Evolutionary conservation across 31 red algal genomes (phyloP), one percentile per base, ranked within the genome.

Genomic region (Bonnemaisonia californica): DNA sequence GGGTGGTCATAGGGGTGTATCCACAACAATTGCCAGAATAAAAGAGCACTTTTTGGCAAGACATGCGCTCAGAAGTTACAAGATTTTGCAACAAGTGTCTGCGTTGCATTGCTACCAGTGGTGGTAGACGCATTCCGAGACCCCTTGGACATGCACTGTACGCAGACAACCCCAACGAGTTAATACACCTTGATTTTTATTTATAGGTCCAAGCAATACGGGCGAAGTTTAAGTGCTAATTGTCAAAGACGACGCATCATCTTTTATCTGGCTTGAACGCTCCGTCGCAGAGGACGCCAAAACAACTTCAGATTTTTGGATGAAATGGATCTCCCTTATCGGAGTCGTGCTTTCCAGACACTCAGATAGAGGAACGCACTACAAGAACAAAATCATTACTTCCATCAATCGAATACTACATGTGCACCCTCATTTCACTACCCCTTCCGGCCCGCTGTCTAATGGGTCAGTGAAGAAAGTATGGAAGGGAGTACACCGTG

Each of bases 141-240:
- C 77, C 60, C 16, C 32, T 81, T 16, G 3, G 32, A 1, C 80
- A 71, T n/a, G 65, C 80, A 45, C 23, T 81, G 13, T 61, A 64
- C 23, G 31, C 8, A 33, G 41, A 64, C 21, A 81, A 81, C 29
- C 65, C 62, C 9, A 83, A 83, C 47, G 80, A 71, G 32, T 2
- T 83, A 13, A 18, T 72, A 9, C 80, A 83, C 47, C 72, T 83
- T 36, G 80, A 83, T 37, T 71, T 32, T 27, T 83, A 2, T 72
- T 58, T 27, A 34, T 83, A 22, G 80, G 65, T 30, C 66, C 62
- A 38, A 59, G 66, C 40, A 38, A 51, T 3, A 36, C 18, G 9
- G 80, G 65, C 16, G 29, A 28, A 2, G 37, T 19, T 22, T 83
- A 72, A 26, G 29, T 62, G 2, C 31, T 83, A 24, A 54, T 83